Base-by-base conservation (phyloP, 2,329 filamentous ascomycete genomes). In the Pestalotiopsis sp. region DNA sequence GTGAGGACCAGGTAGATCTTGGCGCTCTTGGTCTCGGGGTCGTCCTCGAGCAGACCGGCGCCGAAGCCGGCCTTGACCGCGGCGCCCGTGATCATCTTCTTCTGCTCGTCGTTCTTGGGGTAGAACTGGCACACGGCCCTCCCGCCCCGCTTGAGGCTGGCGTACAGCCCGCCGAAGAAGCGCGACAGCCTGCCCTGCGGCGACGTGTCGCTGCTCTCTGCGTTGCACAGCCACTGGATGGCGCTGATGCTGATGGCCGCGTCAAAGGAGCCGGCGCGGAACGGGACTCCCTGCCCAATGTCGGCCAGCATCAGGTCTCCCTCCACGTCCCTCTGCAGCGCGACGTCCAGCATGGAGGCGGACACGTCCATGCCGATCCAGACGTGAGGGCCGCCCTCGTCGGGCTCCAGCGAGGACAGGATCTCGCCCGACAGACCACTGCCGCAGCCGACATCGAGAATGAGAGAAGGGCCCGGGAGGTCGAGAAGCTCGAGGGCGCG, bases 321-420 rank as follows among this genome's bases (percentile, higher is more conserved):
- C 70, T 97, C 94, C 0, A 96, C 93, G 69, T 97, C 95, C 60
- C 95, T 86, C 80, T 98, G 94, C 0, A 99, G 86, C 1, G 96
- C 96, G 59, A 98, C 89, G 73, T 96, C 94, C n/a, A 99, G 86
- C 96, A 99, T 99, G n/a, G 92, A 94, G 0, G 93, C 91, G 4
- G 92, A 94, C 27, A 99, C 91, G 78, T 99, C 96, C 92, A 98
- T 95, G 69, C 96, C 96, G n/a, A 98, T 86, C 96, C 96, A 99
- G 1, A 91, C 91, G 82, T 99, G 96, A 3, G 94, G 94, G 0
- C 94, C 94, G 67, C 93, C 93, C 69, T 94, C 90, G 12, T 91
- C 87, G 1, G 88, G 85, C 0, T 86, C 81, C 0, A 92, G 83
- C n/a, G 90, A 85, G 13, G 93, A 94, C 60, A 99, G 88, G 69